Percentiles rank a stretch among this genome's conserved stretches.
phyloP scores from a whole-genome alignment of 108 stramenopile genomes.

The Skeletonema costatum region DNA sequence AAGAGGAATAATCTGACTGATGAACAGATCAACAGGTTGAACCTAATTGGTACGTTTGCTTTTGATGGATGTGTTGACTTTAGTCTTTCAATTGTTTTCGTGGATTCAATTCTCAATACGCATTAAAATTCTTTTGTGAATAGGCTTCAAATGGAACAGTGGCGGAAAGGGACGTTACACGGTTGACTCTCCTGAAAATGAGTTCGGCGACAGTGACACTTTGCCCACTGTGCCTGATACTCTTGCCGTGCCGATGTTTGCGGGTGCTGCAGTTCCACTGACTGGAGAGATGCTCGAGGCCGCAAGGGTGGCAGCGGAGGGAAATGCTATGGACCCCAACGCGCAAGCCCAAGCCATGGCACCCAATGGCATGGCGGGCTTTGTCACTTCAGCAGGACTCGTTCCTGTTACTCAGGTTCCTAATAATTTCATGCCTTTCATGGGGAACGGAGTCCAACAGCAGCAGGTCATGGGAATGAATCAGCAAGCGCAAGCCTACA shows the following conservation, averaged over 20 bases:
- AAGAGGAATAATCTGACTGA: constrained; percentile 40
- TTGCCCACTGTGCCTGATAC: not conserved
- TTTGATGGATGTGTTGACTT: not conserved
- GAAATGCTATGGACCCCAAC: not conserved
- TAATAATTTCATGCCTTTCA: not conserved
- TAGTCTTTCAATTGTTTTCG: not conserved
- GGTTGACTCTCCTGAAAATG: not conserved
- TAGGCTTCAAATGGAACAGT: not conserved
- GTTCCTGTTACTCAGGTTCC: not conserved
- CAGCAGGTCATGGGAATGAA: not conserved
- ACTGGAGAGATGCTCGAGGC: not conserved
- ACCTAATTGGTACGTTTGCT: constrained; percentile 32
- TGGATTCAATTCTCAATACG: not conserved
- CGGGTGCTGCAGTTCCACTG: not conserved
- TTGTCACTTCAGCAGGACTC: not conserved
- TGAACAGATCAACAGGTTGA: constrained; percentile 39
- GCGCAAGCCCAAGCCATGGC: not conserved
- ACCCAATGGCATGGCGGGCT: not conserved
- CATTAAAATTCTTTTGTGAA: not conserved
- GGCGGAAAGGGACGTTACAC: not conserved
- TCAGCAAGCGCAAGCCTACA: not conserved
- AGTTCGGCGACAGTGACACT: not conserved
- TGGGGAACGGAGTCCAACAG: not conserved
- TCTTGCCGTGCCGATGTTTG: not conserved
- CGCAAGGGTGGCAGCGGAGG: not conserved